These are phyloP conservation scores for Delitschia confertaspora DNA, from an alignment of 495 filamentous ascomycete species.

Conservation along the genomic window DNA sequence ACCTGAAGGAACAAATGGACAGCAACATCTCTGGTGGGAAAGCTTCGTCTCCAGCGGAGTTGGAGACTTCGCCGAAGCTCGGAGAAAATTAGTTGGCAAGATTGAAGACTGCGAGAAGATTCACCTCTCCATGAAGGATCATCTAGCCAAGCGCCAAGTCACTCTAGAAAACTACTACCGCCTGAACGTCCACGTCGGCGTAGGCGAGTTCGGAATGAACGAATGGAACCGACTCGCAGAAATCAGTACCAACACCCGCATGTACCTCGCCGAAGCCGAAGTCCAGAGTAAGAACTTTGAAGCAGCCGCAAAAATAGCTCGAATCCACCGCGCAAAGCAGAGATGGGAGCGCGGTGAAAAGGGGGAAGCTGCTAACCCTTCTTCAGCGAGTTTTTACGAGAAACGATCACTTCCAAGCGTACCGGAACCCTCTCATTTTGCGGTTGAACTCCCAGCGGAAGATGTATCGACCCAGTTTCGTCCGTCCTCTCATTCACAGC, in stretches of 20 bases:
- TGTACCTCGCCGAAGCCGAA: conserved; percentile 65
- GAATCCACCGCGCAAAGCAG: conserved; percentile 62
- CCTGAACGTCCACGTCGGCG: conserved; percentile 93
- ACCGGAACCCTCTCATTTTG: conserved; percentile 39
- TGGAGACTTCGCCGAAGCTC: conserved; percentile 82
- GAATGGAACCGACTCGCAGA: conserved; percentile 91
- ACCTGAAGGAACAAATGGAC: conserved; percentile 58
- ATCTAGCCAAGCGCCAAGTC: conserved; percentile 67
- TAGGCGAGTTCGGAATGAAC: conserved; percentile 98
- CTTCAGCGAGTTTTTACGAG: conserved; percentile 14
- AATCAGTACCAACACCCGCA: conserved; percentile 81
- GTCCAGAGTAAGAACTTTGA: conserved; percentile 64
- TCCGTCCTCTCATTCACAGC: conserved; percentile 13
- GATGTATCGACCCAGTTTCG: conserved; percentile 34
- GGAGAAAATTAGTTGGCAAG: conserved; percentile 71
- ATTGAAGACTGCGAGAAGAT: conserved; percentile 93
- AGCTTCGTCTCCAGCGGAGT: conserved; percentile 65
- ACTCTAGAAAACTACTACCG: conserved; percentile 90
- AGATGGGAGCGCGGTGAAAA: conserved; percentile 34
- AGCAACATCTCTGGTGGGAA: conserved; percentile 79
- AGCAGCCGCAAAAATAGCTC: conserved; percentile 72
- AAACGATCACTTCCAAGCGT: conserved; percentile 27
- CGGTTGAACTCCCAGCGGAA: conserved; percentile 59
- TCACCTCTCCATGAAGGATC: conserved; percentile 73
- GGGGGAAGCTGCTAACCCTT: conserved; percentile 2